Evolutionary conservation across 2,329 filamentous ascomycete genomes (phyloP).

Genomic region (Septoria linicola): DNA sequence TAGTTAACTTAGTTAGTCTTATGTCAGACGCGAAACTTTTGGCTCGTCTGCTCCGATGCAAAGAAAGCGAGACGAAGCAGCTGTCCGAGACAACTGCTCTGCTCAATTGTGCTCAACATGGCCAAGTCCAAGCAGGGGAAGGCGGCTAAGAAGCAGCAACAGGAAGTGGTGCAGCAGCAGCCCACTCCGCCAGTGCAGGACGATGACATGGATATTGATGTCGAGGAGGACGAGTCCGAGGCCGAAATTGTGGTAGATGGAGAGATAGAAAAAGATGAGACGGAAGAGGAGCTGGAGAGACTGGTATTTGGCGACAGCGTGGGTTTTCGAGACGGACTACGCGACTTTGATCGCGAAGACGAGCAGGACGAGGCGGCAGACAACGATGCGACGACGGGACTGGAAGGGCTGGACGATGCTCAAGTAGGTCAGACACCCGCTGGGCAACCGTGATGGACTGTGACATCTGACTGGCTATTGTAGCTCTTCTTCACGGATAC

Average conservation of each 20-base stretch:
- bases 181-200: conserved; percentile 24
- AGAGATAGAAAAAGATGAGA: conserved; percentile 34
- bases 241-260: conserved; percentile 34
- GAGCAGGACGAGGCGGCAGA: conserved; percentile 50
- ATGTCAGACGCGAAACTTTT: too few species aligned
- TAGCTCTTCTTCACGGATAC: conserved; percentile 80
- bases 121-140: conserved; percentile 22
- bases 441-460: conserved; percentile 13
- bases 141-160: conserved; percentile 11
- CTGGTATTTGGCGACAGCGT: conserved; percentile 83
- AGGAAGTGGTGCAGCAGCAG: conserved; percentile 25
- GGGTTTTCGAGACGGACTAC: conserved; percentile 76
- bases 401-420: conserved; percentile 71
- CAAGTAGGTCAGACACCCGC: conserved; percentile 52
- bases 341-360: conserved; percentile 50
- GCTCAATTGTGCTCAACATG: conserved; percentile 11
- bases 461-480: conserved; percentile 19
- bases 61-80: too few species aligned
- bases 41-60: too few species aligned
- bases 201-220: conserved; percentile 25
- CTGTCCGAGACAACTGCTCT: background rate
- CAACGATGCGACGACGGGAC: conserved; percentile 32
- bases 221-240: conserved; percentile 26
- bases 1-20: too few species aligned
- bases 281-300: conserved; percentile 56